Base-by-base conservation (phyloP, 1,139 yeast genomes). In the Fermentozyma sake region DNA sequence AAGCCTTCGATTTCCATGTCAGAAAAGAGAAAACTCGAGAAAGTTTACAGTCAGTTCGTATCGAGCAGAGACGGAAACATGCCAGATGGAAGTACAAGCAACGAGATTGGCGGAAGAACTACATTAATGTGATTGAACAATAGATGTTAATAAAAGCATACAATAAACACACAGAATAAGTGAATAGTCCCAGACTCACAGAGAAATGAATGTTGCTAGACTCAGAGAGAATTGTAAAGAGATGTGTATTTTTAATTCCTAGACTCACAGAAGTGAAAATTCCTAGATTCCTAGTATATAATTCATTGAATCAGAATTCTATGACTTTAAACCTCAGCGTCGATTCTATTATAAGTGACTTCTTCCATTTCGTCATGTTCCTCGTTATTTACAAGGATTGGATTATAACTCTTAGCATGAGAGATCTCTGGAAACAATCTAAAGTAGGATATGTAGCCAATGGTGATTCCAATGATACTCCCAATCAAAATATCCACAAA, bases 61-160 rank as follows among this genome's bases (percentile, higher is more conserved):
- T 72, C 79, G 16, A 91, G 78, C 17, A 61, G 97, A 25, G 89
- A 83, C 36, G 96, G 96, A 0, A 80, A 82, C 34, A 78, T 89
- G 87, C 95, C 94, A 1, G 79, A 78, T 41, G 96, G 96, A 0
- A 70, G 78, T 18, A 78, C 91, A 4, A 79, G 95, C 41, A 79
- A 68, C 26, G 93, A 84, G 31, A 72, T 87, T 16, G 97, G 97
- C 2, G 96, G 89, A 2, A 63, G 96, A 32, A 73, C 85, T 3
- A 80, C 89, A 0, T 57, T 83, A 29, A 78, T 78, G 80, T 82
- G 49, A 53, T 10, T 10, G 12, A n/a, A 12, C 12, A 22, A 12
- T 16, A 6, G 20, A n/a, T 18, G 9, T 20, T 14, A 22, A 22
- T 9, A 16, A 13, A 11, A 22, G n/a, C n/a, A n/a, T n/a, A n/a